These are phyloP conservation scores for Saksenaea oblongispora DNA, from an alignment of 371 early-diverging fungal genomes.

Conservation along the genomic window DNA sequence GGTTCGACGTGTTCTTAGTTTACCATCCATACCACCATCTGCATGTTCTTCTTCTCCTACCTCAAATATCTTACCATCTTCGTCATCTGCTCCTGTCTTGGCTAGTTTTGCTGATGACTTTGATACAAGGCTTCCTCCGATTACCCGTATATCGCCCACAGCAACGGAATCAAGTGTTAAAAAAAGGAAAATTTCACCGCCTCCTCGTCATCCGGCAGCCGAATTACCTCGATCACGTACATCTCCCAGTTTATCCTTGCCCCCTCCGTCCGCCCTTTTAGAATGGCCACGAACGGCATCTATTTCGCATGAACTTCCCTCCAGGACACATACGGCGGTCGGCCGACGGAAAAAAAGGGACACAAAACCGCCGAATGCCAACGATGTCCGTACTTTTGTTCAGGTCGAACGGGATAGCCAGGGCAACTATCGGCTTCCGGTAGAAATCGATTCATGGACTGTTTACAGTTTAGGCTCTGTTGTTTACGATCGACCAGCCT, in stretches of 20 bases:
- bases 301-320: conserved; percentile 30
- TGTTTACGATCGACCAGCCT: conserved; percentile 77
- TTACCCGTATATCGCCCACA: not conserved
- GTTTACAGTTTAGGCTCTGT: conserved; percentile 76
- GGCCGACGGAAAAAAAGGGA: conserved; percentile 24
- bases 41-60: not conserved
- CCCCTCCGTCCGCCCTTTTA: conserved; percentile 19
- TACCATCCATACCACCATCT: conserved; percentile 17
- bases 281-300: conserved; percentile 7
- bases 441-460: conserved; percentile 82
- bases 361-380: conserved; percentile 19
- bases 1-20: conserved; percentile 18
- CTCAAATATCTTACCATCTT: not conserved
- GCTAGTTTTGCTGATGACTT: not conserved
- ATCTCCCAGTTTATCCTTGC: conserved; percentile 19
- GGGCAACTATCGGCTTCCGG: conserved; percentile 79
- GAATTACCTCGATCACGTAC: conserved; percentile 7
- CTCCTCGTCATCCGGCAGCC: not conserved
- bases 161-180: not conserved
- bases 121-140: not conserved
- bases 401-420: conserved; percentile 66
- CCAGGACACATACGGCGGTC: conserved; percentile 25
- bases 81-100: not conserved
- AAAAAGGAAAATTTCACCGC: not conserved
- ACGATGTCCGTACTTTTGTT: conserved; percentile 39